These are phyloP conservation scores for Aureobasidium sp. DNA, from an alignment of 2,329 filamentous ascomycete genomes.

Conservation along the genomic window DNA sequence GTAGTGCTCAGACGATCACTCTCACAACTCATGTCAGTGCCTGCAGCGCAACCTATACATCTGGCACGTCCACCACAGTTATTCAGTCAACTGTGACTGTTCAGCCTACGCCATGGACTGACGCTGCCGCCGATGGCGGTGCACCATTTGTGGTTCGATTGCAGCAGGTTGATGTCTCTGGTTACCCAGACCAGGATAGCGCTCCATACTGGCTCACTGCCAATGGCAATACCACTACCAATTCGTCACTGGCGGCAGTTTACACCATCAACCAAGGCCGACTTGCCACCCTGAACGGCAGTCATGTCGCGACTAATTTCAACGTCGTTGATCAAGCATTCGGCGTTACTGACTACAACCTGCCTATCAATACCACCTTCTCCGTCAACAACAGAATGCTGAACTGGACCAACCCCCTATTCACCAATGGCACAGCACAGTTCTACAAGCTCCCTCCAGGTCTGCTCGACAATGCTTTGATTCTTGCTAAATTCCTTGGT, in stretches of 20 bases:
- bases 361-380: slow-evolving; percentile 25
- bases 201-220: slow-evolving; percentile 22
- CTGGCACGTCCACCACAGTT: slow-evolving; percentile 17
- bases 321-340: slow-evolving; percentile 23
- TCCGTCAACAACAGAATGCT: slow-evolving; percentile 21
- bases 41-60: slow-evolving; percentile 10
- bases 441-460: slow-evolving; percentile 26
- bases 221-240: slow-evolving; percentile 28
- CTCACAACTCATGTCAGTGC: slow-evolving; percentile 16
- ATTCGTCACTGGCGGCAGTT: slow-evolving; percentile 22
- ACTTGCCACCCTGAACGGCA: slow-evolving; percentile 19
- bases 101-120: slow-evolving; percentile 21
- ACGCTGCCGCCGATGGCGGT: slow-evolving; percentile 24
- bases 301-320: slow-evolving; percentile 21
- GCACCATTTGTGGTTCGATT: slow-evolving; percentile 26
- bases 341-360: slow-evolving; percentile 18
- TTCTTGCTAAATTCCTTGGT: slow-evolving; percentile 25
- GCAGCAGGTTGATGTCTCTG: slow-evolving; percentile 19
- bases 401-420: slow-evolving; percentile 26
- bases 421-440: slow-evolving; percentile 24
- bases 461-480: slow-evolving; percentile 21
- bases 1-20: slow-evolving; percentile 14
- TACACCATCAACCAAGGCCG: slow-evolving; percentile 25
- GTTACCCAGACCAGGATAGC: slow-evolving; percentile 4
- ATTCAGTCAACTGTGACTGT: slow-evolving; percentile 25